A percentile compares a stretch with the other conserved stretches of the same genome.
Evolutionary conservation across 2,329 filamentous ascomycete species (phyloP).

Genomic region (Karstenula rhodostoma): DNA sequence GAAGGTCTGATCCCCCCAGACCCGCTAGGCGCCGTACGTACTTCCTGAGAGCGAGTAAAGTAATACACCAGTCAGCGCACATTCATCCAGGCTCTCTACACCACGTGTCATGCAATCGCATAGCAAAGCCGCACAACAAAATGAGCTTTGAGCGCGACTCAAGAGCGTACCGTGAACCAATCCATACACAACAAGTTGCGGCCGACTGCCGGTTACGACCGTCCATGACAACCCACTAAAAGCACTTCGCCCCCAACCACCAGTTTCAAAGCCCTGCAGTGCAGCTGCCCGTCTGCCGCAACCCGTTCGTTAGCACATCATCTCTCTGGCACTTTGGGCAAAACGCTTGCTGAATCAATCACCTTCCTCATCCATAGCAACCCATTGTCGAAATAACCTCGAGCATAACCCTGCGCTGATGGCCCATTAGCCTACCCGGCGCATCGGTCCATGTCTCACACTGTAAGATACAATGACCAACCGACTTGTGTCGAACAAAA

Average conservation of each 20-base stretch:
- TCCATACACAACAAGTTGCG: background rate
- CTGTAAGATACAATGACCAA: background rate
- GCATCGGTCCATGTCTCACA: background rate
- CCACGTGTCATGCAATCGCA: background rate
- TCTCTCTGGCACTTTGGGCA: too few species aligned
- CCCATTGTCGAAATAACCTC: conserved; percentile 8
- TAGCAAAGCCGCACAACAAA: background rate
- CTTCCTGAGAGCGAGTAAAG: too few species aligned
- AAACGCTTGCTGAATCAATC: background rate
- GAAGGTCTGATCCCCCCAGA: too few species aligned
- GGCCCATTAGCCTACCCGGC: background rate
- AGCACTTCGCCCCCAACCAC: background rate
- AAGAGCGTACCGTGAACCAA: background rate
- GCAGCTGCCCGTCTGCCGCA: background rate
- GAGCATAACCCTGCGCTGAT: background rate
- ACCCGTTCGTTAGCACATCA: background rate
- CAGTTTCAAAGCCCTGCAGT: background rate
- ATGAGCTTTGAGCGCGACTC: background rate
- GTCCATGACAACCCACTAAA: background rate
- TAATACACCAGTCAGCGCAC: background rate
- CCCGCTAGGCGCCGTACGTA: too few species aligned
- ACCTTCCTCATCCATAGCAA: background rate
- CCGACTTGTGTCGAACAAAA: background rate
- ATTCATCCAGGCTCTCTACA: background rate
- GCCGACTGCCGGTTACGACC: conserved; percentile 5